Evolutionary conservation across 2,329 filamentous ascomycete species (phyloP).

Genomic region (Colletotrichum spinosum): DNA sequence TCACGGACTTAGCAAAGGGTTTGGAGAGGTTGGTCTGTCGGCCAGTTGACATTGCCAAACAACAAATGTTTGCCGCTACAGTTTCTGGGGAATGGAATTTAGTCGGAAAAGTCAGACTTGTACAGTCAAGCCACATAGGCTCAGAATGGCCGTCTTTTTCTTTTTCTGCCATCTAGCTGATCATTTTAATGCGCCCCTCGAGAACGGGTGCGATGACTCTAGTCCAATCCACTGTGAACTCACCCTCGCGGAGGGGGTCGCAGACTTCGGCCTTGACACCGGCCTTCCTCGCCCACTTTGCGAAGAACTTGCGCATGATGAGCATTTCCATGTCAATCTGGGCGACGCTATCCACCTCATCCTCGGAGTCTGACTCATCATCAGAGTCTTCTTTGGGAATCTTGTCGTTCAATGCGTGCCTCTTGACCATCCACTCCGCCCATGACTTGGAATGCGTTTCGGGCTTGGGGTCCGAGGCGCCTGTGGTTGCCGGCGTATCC

Average conservation of each 20-base stretch:
- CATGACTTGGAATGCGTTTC: conserved; percentile 46
- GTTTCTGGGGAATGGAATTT: background rate
- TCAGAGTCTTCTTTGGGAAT: conserved; percentile 56
- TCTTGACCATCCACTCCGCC: conserved; percentile 50
- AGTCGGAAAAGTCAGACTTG: background rate
- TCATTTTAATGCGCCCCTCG: conserved; percentile 78
- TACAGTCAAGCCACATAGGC: background rate
- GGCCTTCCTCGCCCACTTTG: conserved; percentile 78
- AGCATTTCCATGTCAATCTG: conserved; percentile 67
- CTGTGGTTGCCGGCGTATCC: conserved; percentile 45
- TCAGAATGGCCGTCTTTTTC: background rate
- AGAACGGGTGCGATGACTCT: conserved; percentile 80
- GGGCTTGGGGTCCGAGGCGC: conserved; percentile 27
- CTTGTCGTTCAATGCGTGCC: conserved; percentile 48
- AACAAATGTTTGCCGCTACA: too few species aligned
- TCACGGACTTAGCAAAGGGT: too few species aligned
- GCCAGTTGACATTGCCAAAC: background rate
- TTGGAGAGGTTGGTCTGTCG: too few species aligned
- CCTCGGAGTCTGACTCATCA: conserved; percentile 48
- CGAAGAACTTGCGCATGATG: conserved; percentile 75
- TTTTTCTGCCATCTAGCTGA: conserved; percentile 40
- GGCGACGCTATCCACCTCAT: conserved; percentile 53
- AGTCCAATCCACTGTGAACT: conserved; percentile 79
- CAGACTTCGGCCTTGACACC: conserved; percentile 67
- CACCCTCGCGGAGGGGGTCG: conserved; percentile 68